Evolutionary conservation across 257 asterid genomes (phyloP), one percentile per base, ranked within the genome.

Genomic region (Echites panduratus): DNA sequence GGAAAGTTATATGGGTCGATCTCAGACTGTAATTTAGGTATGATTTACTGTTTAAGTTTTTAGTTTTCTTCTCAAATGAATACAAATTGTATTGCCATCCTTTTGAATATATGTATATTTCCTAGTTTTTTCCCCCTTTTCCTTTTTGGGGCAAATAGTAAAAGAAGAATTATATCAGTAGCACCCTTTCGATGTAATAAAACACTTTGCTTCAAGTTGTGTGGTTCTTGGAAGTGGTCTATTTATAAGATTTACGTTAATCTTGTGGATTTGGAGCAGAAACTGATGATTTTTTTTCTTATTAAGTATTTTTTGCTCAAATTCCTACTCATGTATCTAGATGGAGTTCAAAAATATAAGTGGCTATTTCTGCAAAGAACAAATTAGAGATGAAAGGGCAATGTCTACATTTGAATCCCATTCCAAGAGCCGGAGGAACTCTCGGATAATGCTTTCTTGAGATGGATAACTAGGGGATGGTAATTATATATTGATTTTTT

Each of bases 101-200:
- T 73, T 58, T 75, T 27, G 56, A 50, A 63, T 57, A 66, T 74
- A 69, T 75, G 67, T 74, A 70, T 75, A 64, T 38, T 40, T 64
- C 48, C 48, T 64, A 12, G 44, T 38, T 64, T 26, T 50, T 50
- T 68, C 43, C 45, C 54, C 53, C 45, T 47, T 29, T 38, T 20
- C 44, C 22, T 56, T 74, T 24, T 38, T 38, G 45, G 74, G 71
- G 73, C 59, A 67, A 47, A 72, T 47, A 66, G 74, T 58, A 77
- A 66, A 26, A 66, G 49, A 41, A 5, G 45, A 54, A 6, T 48
- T 58, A 38, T 65, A 35, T 70, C 35, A 27, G 44, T 32, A 53
- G 72, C 59, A 64, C 53, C 59, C 65, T 44, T 73, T 66, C 26
- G 49, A 70, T 69, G 74, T 68, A 26, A 58, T 20, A 50, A 32